A percentile compares a stretch with the other conserved stretches of the same genome.
These are phyloP conservation scores for Vaccinium macrocarpon DNA, from an alignment of 148 eudicot genomes.

Conservation along the genomic window DNA sequence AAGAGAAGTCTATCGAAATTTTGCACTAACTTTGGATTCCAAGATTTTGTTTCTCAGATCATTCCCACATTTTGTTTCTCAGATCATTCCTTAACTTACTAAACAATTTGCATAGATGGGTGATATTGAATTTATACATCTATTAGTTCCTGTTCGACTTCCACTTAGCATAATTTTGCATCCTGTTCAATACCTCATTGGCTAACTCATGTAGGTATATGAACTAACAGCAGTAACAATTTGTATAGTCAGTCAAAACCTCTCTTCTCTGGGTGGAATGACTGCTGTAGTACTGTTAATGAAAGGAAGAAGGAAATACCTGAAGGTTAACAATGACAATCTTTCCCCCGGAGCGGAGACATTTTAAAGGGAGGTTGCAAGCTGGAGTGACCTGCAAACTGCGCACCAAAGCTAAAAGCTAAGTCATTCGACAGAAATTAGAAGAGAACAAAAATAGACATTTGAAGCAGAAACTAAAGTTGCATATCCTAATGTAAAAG, in stretches of 20 bases:
- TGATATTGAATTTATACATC: not conserved
- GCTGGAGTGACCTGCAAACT: conserved; percentile 99
- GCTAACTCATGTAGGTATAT: not conserved
- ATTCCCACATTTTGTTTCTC: not conserved
- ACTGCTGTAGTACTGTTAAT: not conserved
- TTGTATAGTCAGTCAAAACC: not conserved
- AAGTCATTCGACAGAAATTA: not conserved
- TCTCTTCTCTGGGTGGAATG: not conserved
- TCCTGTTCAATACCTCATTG: not conserved
- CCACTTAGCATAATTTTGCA: not conserved
- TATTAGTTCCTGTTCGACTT: not conserved
- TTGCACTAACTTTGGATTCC: not conserved
- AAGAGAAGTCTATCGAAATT: not conserved
- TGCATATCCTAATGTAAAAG: not conserved
- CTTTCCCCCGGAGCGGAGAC: conserved; percentile 80
- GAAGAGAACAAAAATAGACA: not conserved
- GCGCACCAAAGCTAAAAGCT: conserved; percentile 25
- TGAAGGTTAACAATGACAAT: conserved; percentile 91
- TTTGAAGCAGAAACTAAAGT: not conserved
- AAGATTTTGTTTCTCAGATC: not conserved
- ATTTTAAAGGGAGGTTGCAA: conserved; percentile 87
- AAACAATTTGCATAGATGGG: not conserved
- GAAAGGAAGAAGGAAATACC: conserved; percentile 37
- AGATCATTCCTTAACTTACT: not conserved
- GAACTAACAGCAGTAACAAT: not conserved